Conservation (phyloP, 495 filamentous ascomycete species). For the Xylona heveae region DNA sequence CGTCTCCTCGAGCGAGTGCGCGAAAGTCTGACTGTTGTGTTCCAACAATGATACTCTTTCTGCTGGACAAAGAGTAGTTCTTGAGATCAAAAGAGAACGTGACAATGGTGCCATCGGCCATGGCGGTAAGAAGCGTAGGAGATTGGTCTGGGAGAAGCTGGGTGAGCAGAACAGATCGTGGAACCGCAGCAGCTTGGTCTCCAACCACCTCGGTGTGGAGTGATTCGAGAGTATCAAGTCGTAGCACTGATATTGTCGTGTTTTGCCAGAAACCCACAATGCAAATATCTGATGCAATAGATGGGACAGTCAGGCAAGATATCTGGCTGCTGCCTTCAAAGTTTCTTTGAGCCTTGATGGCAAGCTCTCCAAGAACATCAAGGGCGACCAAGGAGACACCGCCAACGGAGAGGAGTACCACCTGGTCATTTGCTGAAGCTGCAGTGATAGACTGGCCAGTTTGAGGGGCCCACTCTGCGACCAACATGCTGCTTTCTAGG, state of each 20-base stretch:
- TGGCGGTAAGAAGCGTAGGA: slow-evolving; percentile 72
- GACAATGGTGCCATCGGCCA: slow-evolving; percentile 83
- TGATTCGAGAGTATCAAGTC: slow-evolving; percentile 36
- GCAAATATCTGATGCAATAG: slow-evolving; percentile 25
- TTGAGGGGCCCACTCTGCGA: slow-evolving; percentile 44
- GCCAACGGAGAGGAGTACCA: slow-evolving; percentile 49
- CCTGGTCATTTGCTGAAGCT: slow-evolving; percentile 47
- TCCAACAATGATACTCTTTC: slow-evolving; percentile 69
- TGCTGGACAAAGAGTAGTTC: slow-evolving; percentile 37
- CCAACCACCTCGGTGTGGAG: slow-evolving; percentile 33
- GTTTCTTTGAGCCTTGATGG: slow-evolving; percentile 30
- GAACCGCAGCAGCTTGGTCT: slow-evolving; percentile 40
- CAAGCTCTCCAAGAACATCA: slow-evolving; percentile 34
- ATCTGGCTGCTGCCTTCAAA: slow-evolving; percentile 50
- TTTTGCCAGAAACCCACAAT: slow-evolving; percentile 74
- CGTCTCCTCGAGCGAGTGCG: slow-evolving; percentile 40
- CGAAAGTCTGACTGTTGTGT: slow-evolving; percentile 67
- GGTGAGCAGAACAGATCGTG: slow-evolving; percentile 60
- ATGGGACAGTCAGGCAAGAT: slow-evolving; percentile 54
- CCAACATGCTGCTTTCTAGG: slow-evolving; percentile 41
- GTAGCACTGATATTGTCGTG: slow-evolving; percentile 48
- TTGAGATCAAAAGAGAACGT: slow-evolving; percentile 51
- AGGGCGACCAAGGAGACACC: slow-evolving; percentile 47
- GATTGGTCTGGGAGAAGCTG: slow-evolving; percentile 39
- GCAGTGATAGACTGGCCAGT: slow-evolving; percentile 43